These are phyloP conservation scores for Candida wancherniae DNA, from an alignment of 805 yeast species.

Conservation along the genomic window DNA sequence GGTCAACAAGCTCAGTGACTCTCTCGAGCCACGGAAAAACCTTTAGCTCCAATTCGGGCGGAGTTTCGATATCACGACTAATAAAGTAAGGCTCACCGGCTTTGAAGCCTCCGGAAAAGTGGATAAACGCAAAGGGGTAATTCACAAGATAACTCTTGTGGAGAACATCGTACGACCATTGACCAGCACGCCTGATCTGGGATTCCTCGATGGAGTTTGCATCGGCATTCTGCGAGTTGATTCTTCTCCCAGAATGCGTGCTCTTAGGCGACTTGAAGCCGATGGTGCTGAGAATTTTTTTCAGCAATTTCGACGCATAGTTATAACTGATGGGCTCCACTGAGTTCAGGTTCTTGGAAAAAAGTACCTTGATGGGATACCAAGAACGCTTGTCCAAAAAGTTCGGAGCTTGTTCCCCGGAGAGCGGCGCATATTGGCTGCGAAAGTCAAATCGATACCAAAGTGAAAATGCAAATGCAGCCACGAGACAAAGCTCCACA, in stretches of 20 bases:
- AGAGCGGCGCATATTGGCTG: conserved; percentile 1
- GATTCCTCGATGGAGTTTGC: background rate
- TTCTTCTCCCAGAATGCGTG: background rate
- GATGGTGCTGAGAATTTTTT: background rate
- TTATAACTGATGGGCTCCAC: conserved; percentile 1
- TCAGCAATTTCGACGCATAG: conserved; percentile 1
- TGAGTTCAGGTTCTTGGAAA: conserved; percentile 1
- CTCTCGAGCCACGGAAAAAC: conserved; percentile 8
- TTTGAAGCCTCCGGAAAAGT: conserved; percentile 4
- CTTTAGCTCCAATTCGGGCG: conserved; percentile 1
- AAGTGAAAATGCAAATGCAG: conserved; percentile 6
- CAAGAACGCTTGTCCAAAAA: conserved; percentile 1
- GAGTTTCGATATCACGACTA: conserved; percentile 6
- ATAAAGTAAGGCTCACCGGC: conserved; percentile 2
- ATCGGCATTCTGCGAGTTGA: conserved; percentile 1
- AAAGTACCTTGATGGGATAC: conserved; percentile 1
- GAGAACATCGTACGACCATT: background rate
- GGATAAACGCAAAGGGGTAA: conserved; percentile 4
- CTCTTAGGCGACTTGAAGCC: background rate
- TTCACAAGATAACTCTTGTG: background rate
- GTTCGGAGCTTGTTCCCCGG: conserved; percentile 1
- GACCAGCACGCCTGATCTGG: conserved; percentile 2
- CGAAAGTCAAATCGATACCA: conserved; percentile 10
- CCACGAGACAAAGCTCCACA: conserved; percentile 5
- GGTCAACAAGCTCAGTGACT: background rate